Conservation (phyloP, 2,329 filamentous ascomycete genomes). For the Colletotrichum lupini region DNA sequence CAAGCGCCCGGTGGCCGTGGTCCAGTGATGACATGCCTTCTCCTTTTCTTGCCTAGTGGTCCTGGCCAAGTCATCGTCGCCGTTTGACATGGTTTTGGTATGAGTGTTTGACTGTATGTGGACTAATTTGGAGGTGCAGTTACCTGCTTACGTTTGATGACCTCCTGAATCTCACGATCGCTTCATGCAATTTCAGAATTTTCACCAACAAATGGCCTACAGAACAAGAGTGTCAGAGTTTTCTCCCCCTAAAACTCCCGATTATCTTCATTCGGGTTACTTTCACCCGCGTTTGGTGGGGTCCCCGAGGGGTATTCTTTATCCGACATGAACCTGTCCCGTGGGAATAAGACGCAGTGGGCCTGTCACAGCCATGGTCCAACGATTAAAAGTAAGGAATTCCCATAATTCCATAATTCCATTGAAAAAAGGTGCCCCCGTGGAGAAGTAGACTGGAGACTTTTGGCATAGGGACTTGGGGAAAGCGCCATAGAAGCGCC, state of each 20-base stretch:
- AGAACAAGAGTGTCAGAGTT: not conserved
- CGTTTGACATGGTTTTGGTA: not conserved
- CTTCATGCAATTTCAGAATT: conserved; percentile 3
- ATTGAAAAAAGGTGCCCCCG: conserved; percentile 14
- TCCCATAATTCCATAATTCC: not conserved
- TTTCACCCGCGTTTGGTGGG: conserved; percentile 24
- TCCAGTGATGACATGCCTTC: not conserved
- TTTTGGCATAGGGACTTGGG: conserved; percentile 20
- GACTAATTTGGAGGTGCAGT: not conserved
- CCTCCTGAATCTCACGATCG: conserved; percentile 1
- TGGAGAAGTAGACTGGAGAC: conserved; percentile 7
- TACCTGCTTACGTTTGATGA: not conserved
- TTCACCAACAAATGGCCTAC: not conserved
- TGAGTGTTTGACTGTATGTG: not conserved
- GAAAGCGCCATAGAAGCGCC: conserved; percentile 35
- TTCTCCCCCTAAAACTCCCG: conserved; percentile 4
- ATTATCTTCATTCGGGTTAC: not conserved
- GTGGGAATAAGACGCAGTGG: not conserved
- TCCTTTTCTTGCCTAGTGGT: not conserved
- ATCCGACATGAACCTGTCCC: conserved; percentile 8
- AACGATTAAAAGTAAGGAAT: not conserved
- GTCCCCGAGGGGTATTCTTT: conserved; percentile 17
- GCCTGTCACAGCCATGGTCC: not conserved
- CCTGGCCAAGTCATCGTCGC: not conserved
- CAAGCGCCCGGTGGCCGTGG: conserved; percentile 7